Base-by-base conservation (phyloP, 2,329 filamentous ascomycete genomes). In the Xylariomycetidae sp. region DNA sequence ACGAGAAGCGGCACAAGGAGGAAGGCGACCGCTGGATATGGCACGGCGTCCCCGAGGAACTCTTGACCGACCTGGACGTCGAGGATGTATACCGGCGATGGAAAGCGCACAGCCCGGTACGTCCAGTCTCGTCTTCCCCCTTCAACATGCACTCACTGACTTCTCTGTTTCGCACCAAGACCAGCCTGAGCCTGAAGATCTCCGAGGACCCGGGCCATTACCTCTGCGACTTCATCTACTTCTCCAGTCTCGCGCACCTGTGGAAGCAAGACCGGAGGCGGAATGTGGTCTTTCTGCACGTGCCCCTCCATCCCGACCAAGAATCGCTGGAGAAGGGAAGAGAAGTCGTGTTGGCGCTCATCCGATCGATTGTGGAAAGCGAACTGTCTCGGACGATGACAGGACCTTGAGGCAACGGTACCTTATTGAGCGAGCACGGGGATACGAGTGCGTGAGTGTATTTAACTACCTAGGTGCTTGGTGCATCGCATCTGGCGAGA, bases 141-240 rank as follows among this genome's bases (percentile, higher is more conserved):
- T 29, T 19, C 13, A 7, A 29, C 17, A 12, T 29, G 5, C 4
- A 7, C 24, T 14, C 4, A 31, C 8, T 14, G 17, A 10, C 13
- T 8, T 53, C 13, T n/a, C 27, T 8, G 3, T 32, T 23, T 32
- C 19, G 19, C 19, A n/a, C 24, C 18, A 29, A 40, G 33, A 39
- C 34, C 5, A 35, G 36, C 34, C 64, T 65, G 48, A 56, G 72
- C 41, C 54, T 79, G 6, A 68, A 75, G 19, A 63, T 83, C 24
- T 86, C 81, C 0, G 70, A 78, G 26, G 79, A 89, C 44, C 76
- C 84, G 0, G 84, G 84, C 3, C 72, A 71, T 14, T 89, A 82
- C 55, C 65, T 88, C 12, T 89, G 84, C 58, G 84, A 89, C 53
- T 89, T 85, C 51, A 86, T 83, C 45, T 85, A 82, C 57, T 87